Evolutionary conservation across 768 basidiomycete genomes (phyloP), one percentile per base, ranked within the genome.

Genomic region (Leucocoprinus leucothites): DNA sequence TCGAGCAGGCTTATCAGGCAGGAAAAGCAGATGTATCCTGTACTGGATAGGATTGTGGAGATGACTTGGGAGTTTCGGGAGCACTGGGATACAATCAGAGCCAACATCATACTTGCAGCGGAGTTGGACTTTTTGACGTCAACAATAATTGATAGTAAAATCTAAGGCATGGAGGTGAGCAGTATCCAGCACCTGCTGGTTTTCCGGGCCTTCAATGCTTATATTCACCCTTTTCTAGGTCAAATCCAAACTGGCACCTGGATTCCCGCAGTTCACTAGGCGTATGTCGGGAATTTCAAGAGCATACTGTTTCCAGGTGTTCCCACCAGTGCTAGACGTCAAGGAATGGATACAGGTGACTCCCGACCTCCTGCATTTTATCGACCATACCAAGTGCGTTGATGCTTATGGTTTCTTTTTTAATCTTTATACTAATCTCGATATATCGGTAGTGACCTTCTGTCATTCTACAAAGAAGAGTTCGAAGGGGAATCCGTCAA

Each of bases 401-500:
- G 6, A n/a, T 9, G 40, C 4, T 14, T n/a, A 41, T 41, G 5
- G 13, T 19, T 5, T 35, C 35, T 35, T 35, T 8, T 35, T 14
- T 7, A 8, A 8, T 35, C 14, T 35, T 35, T 14, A 8, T 7
- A 35, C 35, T n/a, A n/a, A 35, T 35, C 14, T 35, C 14, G 35
- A 8, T 35, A 8, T 35, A 35, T 14, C 35, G 14, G n/a, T 31
- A 75, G 74, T 51, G 74, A 77, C 26, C 56, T 75, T 22, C 55
- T 74, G 1, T 74, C 69, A 0, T 75, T 75, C 53, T 70, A 75
- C 47, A 67, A 76, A 55, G 75, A 77, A 64, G 74, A 75, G 48
- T 44, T 62, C 2, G 62, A 42, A 0, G 67, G 65, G 9, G 51
- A 44, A 5, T 42, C 26, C 6, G 22, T 41, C 21, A 51, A 41